Percentiles rank a stretch among this genome's conserved stretches.
These are phyloP conservation scores for Forsythia suspensa DNA, from an alignment of 257 asterid species.

Conservation along the genomic window DNA sequence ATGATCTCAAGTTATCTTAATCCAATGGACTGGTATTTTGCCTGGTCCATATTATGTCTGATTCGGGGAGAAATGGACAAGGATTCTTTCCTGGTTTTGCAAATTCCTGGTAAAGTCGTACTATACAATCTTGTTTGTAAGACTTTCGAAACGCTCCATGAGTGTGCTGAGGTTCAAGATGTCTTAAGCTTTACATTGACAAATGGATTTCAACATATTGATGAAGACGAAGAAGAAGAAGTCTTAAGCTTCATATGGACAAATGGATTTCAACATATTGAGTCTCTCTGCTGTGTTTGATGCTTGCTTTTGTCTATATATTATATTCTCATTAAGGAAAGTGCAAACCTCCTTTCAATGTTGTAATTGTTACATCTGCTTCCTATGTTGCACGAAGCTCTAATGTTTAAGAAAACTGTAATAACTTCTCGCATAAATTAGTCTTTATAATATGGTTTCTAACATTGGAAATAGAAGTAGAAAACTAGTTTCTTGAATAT, in stretches of 20 bases:
- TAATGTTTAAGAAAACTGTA: no score
- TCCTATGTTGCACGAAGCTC: no score
- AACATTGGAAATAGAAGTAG: no score
- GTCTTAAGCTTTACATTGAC: background rate
- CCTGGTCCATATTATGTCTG: background rate
- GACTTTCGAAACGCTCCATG: conserved; percentile 14
- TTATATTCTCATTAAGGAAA: no score
- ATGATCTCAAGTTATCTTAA: background rate
- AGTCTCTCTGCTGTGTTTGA: conserved; percentile 21
- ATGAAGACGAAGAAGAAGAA: background rate
- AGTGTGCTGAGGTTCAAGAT: conserved; percentile 1
- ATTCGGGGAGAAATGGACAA: conserved; percentile 14
- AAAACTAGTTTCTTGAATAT: no score
- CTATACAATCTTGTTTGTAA: conserved; percentile 5
- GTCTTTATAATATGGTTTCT: no score
- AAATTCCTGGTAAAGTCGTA: conserved; percentile 28
- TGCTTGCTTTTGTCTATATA: background rate
- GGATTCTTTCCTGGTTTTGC: conserved; percentile 27
- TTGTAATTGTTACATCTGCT: no score
- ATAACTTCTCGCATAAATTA: no score
- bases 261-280: conserved; percentile 22
- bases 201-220: background rate
- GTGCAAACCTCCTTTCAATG: no score
- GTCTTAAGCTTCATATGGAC: background rate
- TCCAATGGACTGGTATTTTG: background rate